Conservation (phyloP, 148 eudicot species). For the Vaccinium vitisidaea region DNA sequence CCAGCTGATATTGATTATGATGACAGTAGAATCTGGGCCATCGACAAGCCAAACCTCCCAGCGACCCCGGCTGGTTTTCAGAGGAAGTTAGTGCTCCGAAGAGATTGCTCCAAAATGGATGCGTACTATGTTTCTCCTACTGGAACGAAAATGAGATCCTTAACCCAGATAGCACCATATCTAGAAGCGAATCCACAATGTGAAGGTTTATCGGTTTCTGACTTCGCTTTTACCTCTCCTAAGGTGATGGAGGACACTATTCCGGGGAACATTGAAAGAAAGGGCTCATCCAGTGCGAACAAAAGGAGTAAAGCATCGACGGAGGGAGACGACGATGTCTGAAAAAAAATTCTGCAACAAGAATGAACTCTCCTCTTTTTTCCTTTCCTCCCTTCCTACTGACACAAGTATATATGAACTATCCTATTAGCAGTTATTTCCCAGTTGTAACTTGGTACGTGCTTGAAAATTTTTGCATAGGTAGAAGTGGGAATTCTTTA, state of each 20-base stretch:
- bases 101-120: constrained; percentile 64
- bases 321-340: neutral
- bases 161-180: constrained; percentile 32
- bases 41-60: constrained; percentile 67
- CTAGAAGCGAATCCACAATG: constrained; percentile 50
- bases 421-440: neutral
- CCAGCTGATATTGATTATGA: constrained; percentile 63
- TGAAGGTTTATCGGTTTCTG: constrained; percentile 26
- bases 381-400: no score
- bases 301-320: constrained; percentile 1
- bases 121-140: constrained; percentile 48
- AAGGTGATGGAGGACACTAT: constrained; percentile 55
- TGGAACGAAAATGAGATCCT: constrained; percentile 49
- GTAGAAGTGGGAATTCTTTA: neutral
- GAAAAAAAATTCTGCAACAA: neutral
- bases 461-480: neutral
- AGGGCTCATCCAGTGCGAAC: constrained; percentile 15
- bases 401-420: neutral
- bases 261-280: constrained; percentile 32
- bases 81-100: constrained; percentile 48
- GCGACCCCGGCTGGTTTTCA: constrained; percentile 60
- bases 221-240: constrained; percentile 57
- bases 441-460: neutral
- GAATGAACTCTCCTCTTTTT: neutral
- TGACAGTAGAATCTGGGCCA: constrained; percentile 55